phyloP scores from a whole-genome alignment of 1,284 basidiomycete species.

The Ganoderma sinense region DNA sequence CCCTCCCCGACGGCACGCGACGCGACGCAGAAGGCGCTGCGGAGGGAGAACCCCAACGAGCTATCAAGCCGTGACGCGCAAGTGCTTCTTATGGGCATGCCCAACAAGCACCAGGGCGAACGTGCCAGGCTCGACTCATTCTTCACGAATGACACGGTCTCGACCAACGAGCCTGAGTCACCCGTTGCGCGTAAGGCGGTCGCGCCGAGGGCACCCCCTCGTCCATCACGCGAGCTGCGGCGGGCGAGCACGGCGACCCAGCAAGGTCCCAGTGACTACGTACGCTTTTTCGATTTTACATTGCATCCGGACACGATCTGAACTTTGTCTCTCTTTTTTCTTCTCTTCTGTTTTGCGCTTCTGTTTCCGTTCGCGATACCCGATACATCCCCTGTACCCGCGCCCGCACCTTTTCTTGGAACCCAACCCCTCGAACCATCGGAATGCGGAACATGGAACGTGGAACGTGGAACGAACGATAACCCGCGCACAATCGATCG shows the following conservation, averaged over 20 bases:
- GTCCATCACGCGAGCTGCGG: slow-evolving; percentile 69
- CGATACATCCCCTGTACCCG: slow-evolving; percentile 15
- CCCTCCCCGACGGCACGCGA: slow-evolving; percentile 91
- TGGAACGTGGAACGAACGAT: slow-evolving; percentile 2
- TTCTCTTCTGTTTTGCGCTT: slow-evolving; percentile 12
- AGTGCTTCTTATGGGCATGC: slow-evolving; percentile 79
- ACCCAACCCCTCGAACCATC: slow-evolving; percentile 4
- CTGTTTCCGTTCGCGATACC: slow-evolving; percentile 15
- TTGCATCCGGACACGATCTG: slow-evolving; percentile 24
- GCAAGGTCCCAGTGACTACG: slow-evolving; percentile 39
- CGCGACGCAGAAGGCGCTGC: slow-evolving; percentile 88
- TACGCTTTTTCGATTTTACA: slow-evolving; percentile 41
- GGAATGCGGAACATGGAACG: slow-evolving; percentile 3
- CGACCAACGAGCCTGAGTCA: slow-evolving; percentile 34
- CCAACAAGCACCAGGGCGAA: slow-evolving; percentile 48
- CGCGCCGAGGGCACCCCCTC: slow-evolving; percentile 52
- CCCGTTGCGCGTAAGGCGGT: slow-evolving; percentile 23
- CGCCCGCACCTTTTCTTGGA: slow-evolving; percentile 22
- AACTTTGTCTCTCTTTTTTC: slow-evolving; percentile 25
- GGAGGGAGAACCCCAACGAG: slow-evolving; percentile 90
- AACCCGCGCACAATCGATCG: neutral
- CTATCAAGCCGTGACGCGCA: slow-evolving; percentile 88
- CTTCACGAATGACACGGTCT: slow-evolving; percentile 53
- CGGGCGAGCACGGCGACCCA: slow-evolving; percentile 46
- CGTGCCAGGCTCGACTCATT: slow-evolving; percentile 60